These are phyloP conservation scores for Acmispon strigosus DNA, from an alignment of 306 rosid genomes.

Conservation along the genomic window DNA sequence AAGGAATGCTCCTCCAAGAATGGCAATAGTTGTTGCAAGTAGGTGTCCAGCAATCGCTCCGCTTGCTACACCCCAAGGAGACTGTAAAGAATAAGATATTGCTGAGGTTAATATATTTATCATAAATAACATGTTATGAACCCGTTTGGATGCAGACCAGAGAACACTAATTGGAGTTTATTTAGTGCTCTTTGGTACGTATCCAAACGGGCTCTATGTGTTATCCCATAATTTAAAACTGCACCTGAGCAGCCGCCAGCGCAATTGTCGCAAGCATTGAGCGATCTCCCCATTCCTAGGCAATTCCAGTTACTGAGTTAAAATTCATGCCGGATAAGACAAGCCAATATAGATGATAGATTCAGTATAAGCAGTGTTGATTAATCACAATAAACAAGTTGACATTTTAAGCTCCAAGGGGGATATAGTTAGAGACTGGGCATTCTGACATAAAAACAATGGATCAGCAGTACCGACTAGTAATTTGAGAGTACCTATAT, in stretches of 20 bases:
- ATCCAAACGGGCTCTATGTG: not conserved
- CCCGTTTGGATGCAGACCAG: too few species aligned
- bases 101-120: not conserved
- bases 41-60: slow-evolving; percentile 92
- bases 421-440: not conserved
- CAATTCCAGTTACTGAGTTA: slow-evolving; percentile 20
- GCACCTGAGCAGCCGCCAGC: slow-evolving; percentile 94
- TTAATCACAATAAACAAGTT: slow-evolving; percentile 5
- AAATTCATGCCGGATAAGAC: slow-evolving; percentile 2
- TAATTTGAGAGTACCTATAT: not conserved
- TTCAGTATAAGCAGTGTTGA: not conserved
- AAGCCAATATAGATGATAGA: not conserved
- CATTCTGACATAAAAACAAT: not conserved
- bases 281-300: slow-evolving; percentile 99
- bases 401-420: not conserved
- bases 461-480: not conserved
- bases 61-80: slow-evolving; percentile 97
- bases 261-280: slow-evolving; percentile 99
- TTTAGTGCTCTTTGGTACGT: too few species aligned
- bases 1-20: slow-evolving; percentile 88
- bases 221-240: slow-evolving; percentile 16
- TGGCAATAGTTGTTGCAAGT: slow-evolving; percentile 71
- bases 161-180: too few species aligned
- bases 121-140: not conserved
- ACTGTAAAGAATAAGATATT: slow-evolving; percentile 39